Evolutionary conservation across 2,329 filamentous ascomycete genomes (phyloP), one percentile per base, ranked within the genome.

Genomic region (Ambrosiella xylebori): DNA sequence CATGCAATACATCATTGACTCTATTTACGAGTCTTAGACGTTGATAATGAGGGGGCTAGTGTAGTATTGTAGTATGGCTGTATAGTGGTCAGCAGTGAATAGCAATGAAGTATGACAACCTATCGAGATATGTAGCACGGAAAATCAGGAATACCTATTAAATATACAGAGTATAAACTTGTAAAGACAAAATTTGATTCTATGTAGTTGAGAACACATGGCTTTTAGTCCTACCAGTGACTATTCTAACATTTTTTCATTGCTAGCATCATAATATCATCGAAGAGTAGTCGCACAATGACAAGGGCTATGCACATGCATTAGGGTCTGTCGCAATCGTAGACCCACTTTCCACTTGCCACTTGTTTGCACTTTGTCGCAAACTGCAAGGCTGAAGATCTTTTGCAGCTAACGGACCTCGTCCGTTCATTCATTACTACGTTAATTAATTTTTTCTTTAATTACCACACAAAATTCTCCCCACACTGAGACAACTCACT

Each of bases 1-100:
- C 7, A 73, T 75, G n/a, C 53, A 64, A 2, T 74, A 72, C 61
- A 63, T 71, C 2, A 61, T 67, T 2, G 40, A 47, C 17, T 45
- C 39, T 41, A 56, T 56, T n/a, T 56, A 56, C 40, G 58, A 67
- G 36, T 40, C 51, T 41, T 56, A 45, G 47, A 49, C 19, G 7
- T 11, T 9, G 2, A 17, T 47, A 2, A 17, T n/a, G n/a, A 5
- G 19, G 7, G 44, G 19, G 11, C 6, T 41, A 12, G 40, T 41
- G n/a, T 11, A n/a, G 44, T 5, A 47, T 41, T 41, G n/a, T 11
- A n/a, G 44, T 5, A 47, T 41, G 40, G 4, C n/a, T 47, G 19
- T 13, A 15, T 17, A 47, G 44, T 47, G 19, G 44, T 47, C 19
- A 15, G n/a, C 7, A 47, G 7, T n/a, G n/a, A 47, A 47, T 47